Evolutionary conservation across 2,329 filamentous ascomycete genomes (phyloP), one percentile per base, ranked within the genome.

Genomic region (Leptodontidium sp.): DNA sequence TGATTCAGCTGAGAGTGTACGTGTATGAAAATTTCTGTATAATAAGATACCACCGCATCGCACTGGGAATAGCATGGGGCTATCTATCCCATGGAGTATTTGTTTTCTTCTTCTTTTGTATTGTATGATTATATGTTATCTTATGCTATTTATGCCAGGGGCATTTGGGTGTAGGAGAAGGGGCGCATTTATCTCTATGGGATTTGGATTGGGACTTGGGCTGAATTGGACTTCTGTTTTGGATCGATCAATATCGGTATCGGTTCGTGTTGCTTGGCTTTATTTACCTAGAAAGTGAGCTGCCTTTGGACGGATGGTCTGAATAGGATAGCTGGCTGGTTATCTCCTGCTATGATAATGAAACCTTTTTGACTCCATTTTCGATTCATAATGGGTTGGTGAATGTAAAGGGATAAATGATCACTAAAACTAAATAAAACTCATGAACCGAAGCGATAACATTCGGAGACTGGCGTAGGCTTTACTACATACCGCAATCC

Each of bases 1-100:
- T 43, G 26, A 63, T 64, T 62, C 26, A 1, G 43, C 40, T 40
- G 29, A 58, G 55, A 40, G 57, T 59, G 38, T 45, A 45, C 3
- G 50, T 66, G 58, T 68, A 65, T 53, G 58, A 64, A 7, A 32
- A 29, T 69, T 58, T 66, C 38, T 64, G 57, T 59, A 29, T 45
- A 29, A 59, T 21, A 59, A 59, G 58, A 66, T 64, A 67, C 50
- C 61, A 66, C 29, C 29, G 55, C n/a, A 63, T 66, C 14, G n/a
- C 38, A 43, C 50, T 64, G 21, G 57, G 64, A 59, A 32, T n/a
- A 47, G 52, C 38, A 58, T 24, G 49, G 24, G 29, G 47, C n/a
- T 21, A 50, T 24, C 9, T 57, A 57, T 29, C 52, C 32, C 32
- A 35, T 24, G 52, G 52, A 57, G 63, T 65, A 58, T 45, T 26